A percentile compares a stretch with the other conserved stretches of the same genome.
Evolutionary conservation across 768 basidiomycete genomes (phyloP).

Genomic region (Neoboletus subvelutipes): DNA sequence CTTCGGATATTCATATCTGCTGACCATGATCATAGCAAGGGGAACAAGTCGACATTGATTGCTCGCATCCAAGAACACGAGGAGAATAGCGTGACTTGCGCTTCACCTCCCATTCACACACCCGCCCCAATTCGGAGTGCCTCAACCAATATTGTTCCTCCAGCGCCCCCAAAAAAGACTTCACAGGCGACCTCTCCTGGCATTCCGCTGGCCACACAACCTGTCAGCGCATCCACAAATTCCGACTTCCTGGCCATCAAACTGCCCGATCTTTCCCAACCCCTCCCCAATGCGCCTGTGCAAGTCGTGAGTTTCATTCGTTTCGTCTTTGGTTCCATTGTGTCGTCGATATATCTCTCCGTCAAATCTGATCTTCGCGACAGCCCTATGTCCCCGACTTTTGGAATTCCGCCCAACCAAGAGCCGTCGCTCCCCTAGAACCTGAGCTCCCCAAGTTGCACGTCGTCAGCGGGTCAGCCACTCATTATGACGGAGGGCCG

Average conservation of each 20-base stretch:
- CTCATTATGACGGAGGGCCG: conserved; percentile 50
- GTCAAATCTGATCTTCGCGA: conserved; percentile 1
- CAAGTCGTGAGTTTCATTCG: conserved; percentile 53
- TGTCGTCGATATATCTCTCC: not conserved
- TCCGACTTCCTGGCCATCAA: conserved; percentile 46
- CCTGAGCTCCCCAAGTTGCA: conserved; percentile 46
- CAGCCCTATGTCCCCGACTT: conserved; percentile 64
- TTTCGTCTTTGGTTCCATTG: conserved; percentile 4
- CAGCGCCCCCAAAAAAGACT: conserved; percentile 21
- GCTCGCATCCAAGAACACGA: conserved; percentile 55
- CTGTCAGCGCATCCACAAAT: conserved; percentile 13
- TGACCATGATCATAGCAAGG: conserved; percentile 41
- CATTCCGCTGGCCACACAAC: conserved; percentile 39
- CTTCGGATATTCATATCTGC: not conserved
- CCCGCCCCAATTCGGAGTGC: conserved; percentile 27
- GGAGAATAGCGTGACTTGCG: conserved; percentile 25
- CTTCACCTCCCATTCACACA: not conserved
- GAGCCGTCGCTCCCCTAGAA: conserved; percentile 26
- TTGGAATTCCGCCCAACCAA: conserved; percentile 51
- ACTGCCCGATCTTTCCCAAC: conserved; percentile 55
- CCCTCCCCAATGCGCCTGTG: conserved; percentile 42
- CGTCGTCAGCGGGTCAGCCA: conserved; percentile 46
- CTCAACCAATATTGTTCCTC: conserved; percentile 22
- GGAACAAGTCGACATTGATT: conserved; percentile 58
- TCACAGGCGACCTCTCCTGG: conserved; percentile 40